A percentile compares a stretch with the other conserved stretches of the same genome.
Evolutionary conservation across 768 basidiomycete species (phyloP).

Genomic region (Termitomyces sp.): DNA sequence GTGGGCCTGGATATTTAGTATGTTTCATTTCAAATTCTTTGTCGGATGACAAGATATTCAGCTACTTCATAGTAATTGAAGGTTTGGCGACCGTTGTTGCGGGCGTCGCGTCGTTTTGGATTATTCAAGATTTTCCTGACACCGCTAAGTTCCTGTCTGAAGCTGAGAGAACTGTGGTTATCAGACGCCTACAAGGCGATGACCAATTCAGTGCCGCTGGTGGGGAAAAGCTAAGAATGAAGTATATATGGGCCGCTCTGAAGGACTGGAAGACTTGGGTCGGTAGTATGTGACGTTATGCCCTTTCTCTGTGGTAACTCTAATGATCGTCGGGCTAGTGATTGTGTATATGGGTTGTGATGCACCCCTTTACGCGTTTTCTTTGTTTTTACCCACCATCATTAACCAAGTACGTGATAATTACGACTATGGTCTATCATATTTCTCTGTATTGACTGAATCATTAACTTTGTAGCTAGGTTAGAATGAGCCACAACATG

Average conservation of each 20-base stretch:
- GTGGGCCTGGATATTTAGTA: slow-evolving; percentile 71
- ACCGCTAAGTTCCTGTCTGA: slow-evolving; percentile 75
- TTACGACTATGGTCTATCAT: neutral
- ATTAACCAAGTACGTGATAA: slow-evolving; percentile 52
- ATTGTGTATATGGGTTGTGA: slow-evolving; percentile 50
- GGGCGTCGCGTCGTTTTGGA: slow-evolving; percentile 62
- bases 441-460: neutral
- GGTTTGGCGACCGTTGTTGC: slow-evolving; percentile 67
- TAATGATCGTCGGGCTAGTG: slow-evolving; percentile 32
- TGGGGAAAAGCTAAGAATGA: slow-evolving; percentile 55
- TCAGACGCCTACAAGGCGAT: slow-evolving; percentile 61
- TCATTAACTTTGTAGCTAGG: slow-evolving; percentile 25
- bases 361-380: slow-evolving; percentile 72
- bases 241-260: slow-evolving; percentile 55
- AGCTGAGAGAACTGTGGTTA: slow-evolving; percentile 59
- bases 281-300: slow-evolving; percentile 30
- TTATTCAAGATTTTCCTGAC: slow-evolving; percentile 82
- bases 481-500: neutral
- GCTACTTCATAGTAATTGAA: slow-evolving; percentile 42
- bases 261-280: slow-evolving; percentile 76
- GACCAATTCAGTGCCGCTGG: slow-evolving; percentile 72
- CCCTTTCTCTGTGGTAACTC: neutral
- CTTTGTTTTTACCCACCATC: slow-evolving; percentile 75
- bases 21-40: slow-evolving; percentile 8
- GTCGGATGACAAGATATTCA: neutral